phyloP scores from a whole-genome alignment of 345 rosid species.

The Hibiscus mutabilis region DNA sequence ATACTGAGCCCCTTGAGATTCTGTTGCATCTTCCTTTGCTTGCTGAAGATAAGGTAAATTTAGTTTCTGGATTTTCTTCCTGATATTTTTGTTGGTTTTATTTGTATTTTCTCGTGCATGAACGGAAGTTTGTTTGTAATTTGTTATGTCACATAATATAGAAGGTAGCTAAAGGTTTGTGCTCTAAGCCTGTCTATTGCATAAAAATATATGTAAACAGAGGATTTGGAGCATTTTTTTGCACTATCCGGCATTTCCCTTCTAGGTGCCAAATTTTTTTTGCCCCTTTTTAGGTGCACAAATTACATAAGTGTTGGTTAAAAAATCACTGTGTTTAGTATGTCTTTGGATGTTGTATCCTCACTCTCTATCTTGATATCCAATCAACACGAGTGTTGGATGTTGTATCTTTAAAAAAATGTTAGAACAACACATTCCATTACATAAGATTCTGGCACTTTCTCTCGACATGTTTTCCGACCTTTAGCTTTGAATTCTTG shows the following conservation, averaged over 20 bases:
- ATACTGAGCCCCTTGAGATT: constrained; percentile 4
- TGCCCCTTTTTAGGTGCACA: background rate
- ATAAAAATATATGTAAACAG: no score
- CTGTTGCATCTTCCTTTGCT: constrained; percentile 4
- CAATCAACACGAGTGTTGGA: no score
- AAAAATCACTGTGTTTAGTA: no score
- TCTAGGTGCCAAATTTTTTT: background rate
- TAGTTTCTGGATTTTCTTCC: background rate
- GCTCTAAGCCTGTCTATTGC: background rate
- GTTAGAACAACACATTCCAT: no score
- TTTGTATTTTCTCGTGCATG: background rate
- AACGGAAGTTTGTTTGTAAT: background rate
- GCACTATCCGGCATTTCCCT: background rate
- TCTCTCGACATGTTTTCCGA: no score
- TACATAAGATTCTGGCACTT: no score
- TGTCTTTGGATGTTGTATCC: no score
- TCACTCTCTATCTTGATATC: no score
- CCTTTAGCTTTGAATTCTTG: background rate
- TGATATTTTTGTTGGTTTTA: background rate
- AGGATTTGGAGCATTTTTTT: background rate
- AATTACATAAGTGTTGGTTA: no score
- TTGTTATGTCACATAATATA: background rate
- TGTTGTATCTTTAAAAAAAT: no score
- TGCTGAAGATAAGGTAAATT: constrained; percentile 6
- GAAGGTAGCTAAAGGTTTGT: background rate